Evolutionary conservation across 192 early-diverging fungal genomes (phyloP), one percentile per base, ranked within the genome.

Genomic region (Linnemannia zychae): DNA sequence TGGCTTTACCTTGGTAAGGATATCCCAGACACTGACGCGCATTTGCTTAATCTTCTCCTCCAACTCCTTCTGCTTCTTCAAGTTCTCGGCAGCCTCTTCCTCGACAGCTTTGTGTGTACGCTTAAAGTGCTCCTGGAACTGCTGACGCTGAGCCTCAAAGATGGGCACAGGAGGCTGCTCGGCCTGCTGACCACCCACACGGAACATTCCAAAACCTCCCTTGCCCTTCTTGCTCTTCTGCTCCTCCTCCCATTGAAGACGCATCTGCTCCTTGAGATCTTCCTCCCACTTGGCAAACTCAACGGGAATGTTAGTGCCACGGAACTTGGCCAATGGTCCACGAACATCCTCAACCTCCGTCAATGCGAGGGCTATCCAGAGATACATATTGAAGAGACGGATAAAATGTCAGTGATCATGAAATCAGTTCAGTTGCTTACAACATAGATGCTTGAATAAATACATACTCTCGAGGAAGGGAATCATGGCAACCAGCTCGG

Each of bases 391-490:
- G 40, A 44, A 16, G 34, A 60, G 50, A 34, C 70, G 47, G 36
- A 50, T 33, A 60, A 24, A 71, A 48, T 17, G 48, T 46, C 44
- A 37, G 68, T 36, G 60, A 49, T 36, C 40, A 74, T 22, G 52
- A 4, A 22, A 18, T 22, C 20, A 18, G 20, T 9, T 18, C 65
- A n/a, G 71, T 31, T 57, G 24, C 37, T 34, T n/a, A 28, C 57
- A 63, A 31, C 28, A 38, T 72, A 4, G 28, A 31, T 13, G 28
- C 31, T 12, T 2, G 2, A 15, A 15, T 11, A 63, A 68, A 22
- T 76, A 88, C 89, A 79, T 88, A 97, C 95, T 93, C 91, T 99
- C 97, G 33, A 99, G 91, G 90, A 99, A 96, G 34, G 96, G 95
- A 86, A 97, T 96, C 71, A 96, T 92, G 60, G 95, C 96, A 57